These are phyloP conservation scores for Annulohypoxylon maeteangense DNA, from an alignment of 495 filamentous ascomycete species.

Conservation along the genomic window DNA sequence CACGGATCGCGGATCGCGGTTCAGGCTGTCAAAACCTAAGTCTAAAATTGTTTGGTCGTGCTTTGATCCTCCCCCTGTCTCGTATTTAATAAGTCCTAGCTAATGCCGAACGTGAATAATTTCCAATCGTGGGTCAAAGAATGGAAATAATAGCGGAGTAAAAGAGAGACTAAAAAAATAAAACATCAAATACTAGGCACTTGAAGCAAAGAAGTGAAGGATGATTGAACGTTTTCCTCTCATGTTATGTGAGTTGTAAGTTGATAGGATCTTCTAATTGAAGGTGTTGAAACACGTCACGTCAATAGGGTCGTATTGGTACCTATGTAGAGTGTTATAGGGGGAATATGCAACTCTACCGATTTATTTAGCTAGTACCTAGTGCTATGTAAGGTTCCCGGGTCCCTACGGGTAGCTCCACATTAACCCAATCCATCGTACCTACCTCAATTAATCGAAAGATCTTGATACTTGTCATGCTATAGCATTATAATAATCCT, in stretches of 20 bases:
- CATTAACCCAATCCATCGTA: constrained; percentile 15
- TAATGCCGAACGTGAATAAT: constrained; percentile 14
- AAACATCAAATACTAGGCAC: not conserved
- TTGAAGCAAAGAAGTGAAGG: constrained; percentile 5
- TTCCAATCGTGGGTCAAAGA: constrained; percentile 34
- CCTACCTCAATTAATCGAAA: constrained; percentile 4
- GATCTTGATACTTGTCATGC: not conserved
- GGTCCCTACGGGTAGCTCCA: constrained; percentile 6
- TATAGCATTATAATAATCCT: not conserved
- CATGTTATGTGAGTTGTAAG: constrained; percentile 1
- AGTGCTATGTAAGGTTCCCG: not conserved
- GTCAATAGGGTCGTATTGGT: constrained; percentile 16
- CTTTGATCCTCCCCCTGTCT: constrained; percentile 35
- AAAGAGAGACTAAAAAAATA: constrained; percentile 29
- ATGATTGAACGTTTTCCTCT: not conserved
- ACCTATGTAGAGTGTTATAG: not conserved
- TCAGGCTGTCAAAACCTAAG: not conserved
- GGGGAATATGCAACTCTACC: not conserved
- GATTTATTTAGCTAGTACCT: not conserved
- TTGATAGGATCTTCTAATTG: constrained; percentile 8
- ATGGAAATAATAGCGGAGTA: constrained; percentile 18
- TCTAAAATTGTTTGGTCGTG: constrained; percentile 18
- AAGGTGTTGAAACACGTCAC: constrained; percentile 40
- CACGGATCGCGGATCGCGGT: not conserved
- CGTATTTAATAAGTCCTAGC: constrained; percentile 35